These are phyloP conservation scores for Lentinus brumalis DNA, from an alignment of 768 basidiomycete species.

Conservation along the genomic window DNA sequence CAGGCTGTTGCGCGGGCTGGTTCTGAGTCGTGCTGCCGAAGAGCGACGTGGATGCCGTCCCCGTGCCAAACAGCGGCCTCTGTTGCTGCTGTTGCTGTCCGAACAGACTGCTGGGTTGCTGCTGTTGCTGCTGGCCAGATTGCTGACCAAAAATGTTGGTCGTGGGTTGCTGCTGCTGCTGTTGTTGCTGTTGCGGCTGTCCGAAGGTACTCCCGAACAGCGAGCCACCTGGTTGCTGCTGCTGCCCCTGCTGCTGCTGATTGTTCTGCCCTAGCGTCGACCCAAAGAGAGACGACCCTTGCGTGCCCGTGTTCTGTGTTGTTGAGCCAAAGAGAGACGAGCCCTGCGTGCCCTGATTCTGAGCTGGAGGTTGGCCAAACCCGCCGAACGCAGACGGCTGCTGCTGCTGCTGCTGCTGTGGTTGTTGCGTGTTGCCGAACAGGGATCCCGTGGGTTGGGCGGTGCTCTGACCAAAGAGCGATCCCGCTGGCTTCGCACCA, in stretches of 20 bases:
- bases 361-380: conserved; percentile 14
- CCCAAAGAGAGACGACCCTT: conserved; percentile 12
- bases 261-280: conserved; percentile 17
- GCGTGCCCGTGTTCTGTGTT: conserved; percentile 10
- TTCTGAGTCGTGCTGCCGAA: conserved; percentile 37
- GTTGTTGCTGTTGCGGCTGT: conserved; percentile 21
- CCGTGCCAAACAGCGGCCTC: conserved; percentile 9
- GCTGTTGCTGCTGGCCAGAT: conserved; percentile 25
- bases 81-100: conserved; percentile 36
- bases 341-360: conserved; percentile 13
- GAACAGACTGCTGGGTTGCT: conserved; percentile 5
- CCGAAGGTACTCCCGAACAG: conserved; percentile 24
- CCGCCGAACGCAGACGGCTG: conserved; percentile 17
- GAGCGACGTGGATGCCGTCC: conserved; percentile 28
- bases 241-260: conserved; percentile 25
- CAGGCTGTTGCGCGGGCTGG: conserved; percentile 22
- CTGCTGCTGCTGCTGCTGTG: conserved; percentile 16
- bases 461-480: conserved; percentile 21
- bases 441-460: conserved; percentile 18
- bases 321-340: conserved; percentile 16
- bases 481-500: conserved; percentile 15
- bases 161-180: conserved; percentile 27
- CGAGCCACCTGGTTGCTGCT: conserved; percentile 20
- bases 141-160: conserved; percentile 27
- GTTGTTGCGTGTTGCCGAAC: conserved; percentile 18